Evolutionary conservation across 257 asterid genomes (phyloP).

Genomic region (Striga asiatica): DNA sequence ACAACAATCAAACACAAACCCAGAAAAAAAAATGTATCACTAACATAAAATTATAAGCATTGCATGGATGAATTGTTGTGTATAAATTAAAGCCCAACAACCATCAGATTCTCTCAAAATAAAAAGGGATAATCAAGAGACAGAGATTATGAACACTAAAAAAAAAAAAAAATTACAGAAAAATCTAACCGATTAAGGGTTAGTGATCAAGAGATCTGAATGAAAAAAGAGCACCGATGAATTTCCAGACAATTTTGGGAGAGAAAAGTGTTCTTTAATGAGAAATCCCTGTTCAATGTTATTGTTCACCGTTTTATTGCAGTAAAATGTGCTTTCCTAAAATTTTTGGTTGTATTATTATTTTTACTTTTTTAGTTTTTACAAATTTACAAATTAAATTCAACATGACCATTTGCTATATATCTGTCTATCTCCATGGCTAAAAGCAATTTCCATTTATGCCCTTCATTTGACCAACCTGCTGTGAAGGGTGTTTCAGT

Average conservation of each 20-base stretch:
- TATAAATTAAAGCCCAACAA: background rate
- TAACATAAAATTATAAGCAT: background rate
- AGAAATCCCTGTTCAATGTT: constrained; percentile 14
- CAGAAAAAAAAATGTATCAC: background rate
- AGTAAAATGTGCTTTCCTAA: no score
- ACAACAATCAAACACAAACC: background rate
- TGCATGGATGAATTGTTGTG: background rate
- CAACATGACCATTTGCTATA: no score
- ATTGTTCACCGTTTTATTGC: background rate
- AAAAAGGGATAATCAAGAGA: background rate
- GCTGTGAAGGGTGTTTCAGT: no score
- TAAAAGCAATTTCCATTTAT: no score
- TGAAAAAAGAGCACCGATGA: constrained; percentile 12
- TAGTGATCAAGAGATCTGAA: constrained; percentile 29
- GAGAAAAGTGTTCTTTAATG: constrained; percentile 25
- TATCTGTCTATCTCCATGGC: no score
- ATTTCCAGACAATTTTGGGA: constrained; percentile 21
- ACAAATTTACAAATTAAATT: no score
- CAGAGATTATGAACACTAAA: background rate
- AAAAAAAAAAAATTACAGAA: background rate
- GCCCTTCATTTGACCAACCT: no score
- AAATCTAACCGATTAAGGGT: constrained; percentile 1
- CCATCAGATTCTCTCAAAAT: background rate
- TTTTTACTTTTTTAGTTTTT: background rate
- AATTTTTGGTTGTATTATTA: no score